phyloP scores from a whole-genome alignment of 2,329 filamentous ascomycete species.

The Alternaria postmessia region DNA sequence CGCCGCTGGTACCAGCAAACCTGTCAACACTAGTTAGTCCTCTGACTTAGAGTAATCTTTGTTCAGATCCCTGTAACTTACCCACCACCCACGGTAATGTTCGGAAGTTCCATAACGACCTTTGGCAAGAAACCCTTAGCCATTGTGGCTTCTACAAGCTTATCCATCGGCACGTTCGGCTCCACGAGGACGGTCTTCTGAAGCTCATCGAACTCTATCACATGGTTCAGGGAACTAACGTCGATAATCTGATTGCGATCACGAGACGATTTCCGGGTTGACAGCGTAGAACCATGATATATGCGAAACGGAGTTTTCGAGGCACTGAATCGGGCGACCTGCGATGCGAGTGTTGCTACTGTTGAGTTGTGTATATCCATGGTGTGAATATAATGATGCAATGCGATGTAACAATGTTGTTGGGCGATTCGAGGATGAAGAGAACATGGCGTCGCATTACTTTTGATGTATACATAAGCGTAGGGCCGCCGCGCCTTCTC shows the following conservation, averaged over 20 bases:
- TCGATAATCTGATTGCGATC: slow-evolving; percentile 56
- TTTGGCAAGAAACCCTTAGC: slow-evolving; percentile 65
- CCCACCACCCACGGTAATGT: slow-evolving; percentile 73
- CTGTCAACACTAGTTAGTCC: slow-evolving; percentile 17
- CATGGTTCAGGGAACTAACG: slow-evolving; percentile 58
- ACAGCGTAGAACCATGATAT: slow-evolving; percentile 66
- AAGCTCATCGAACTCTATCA: slow-evolving; percentile 54
- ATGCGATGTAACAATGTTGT: slow-evolving; percentile 2
- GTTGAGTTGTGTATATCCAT: slow-evolving; percentile 43
- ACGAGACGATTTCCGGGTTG: slow-evolving; percentile 56
- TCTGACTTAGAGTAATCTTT: neutral
- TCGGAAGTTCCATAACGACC: slow-evolving; percentile 76
- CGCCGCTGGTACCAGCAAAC: slow-evolving; percentile 71
- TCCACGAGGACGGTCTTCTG: slow-evolving; percentile 64
- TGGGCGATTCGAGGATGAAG: slow-evolving; percentile 3
- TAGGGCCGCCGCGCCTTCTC: slow-evolving; percentile 38
- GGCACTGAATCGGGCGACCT: slow-evolving; percentile 55
- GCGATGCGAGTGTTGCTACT: slow-evolving; percentile 35
- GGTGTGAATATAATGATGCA: neutral
- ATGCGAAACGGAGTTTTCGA: slow-evolving; percentile 62
- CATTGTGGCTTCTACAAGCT: slow-evolving; percentile 66
- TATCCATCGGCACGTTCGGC: slow-evolving; percentile 74
- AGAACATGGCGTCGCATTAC: slow-evolving; percentile 11
- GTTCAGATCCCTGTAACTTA: slow-evolving; percentile 5
- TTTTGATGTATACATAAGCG: slow-evolving; percentile 28